Conservation (phyloP, 192 early-diverging fungal species). For the Coemansia sp. region DNA sequence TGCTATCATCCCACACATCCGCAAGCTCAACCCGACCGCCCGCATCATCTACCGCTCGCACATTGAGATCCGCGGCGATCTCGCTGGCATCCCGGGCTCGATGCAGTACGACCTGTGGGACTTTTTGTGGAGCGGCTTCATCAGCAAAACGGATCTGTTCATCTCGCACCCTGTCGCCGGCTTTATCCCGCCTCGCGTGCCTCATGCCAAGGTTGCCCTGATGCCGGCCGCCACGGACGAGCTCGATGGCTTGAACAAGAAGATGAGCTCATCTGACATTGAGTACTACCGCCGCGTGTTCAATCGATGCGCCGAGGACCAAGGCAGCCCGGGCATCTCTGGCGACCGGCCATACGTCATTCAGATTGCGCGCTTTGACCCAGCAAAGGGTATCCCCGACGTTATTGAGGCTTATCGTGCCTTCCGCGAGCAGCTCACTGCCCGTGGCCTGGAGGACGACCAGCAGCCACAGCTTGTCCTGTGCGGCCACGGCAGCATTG, state of each 20-base stretch:
- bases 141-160: slow-evolving; percentile 72
- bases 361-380: slow-evolving; percentile 83
- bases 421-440: slow-evolving; percentile 59
- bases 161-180: slow-evolving; percentile 73
- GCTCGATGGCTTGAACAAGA: slow-evolving; percentile 82
- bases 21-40: slow-evolving; percentile 62
- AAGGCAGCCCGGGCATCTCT: slow-evolving; percentile 60
- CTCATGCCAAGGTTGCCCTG: slow-evolving; percentile 61
- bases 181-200: slow-evolving; percentile 73
- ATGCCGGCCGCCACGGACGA: slow-evolving; percentile 76
- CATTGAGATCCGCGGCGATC: slow-evolving; percentile 77
- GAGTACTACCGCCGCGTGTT: slow-evolving; percentile 74
- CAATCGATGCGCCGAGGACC: slow-evolving; percentile 72
- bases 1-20: slow-evolving; percentile 80
- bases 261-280: slow-evolving; percentile 53
- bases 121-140: slow-evolving; percentile 69
- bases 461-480: slow-evolving; percentile 70
- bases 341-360: slow-evolving; percentile 70
- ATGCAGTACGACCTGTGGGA: slow-evolving; percentile 75
- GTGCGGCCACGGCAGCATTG: slow-evolving; percentile 75
- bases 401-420: slow-evolving; percentile 66
- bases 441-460: slow-evolving; percentile 36
- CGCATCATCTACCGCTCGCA: slow-evolving; percentile 81
- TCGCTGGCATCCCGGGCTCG: slow-evolving; percentile 60
- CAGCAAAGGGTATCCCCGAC: slow-evolving; percentile 78